Base-by-base conservation (phyloP, 2,329 filamentous ascomycete species). In the Monosporascus sp. region DNA sequence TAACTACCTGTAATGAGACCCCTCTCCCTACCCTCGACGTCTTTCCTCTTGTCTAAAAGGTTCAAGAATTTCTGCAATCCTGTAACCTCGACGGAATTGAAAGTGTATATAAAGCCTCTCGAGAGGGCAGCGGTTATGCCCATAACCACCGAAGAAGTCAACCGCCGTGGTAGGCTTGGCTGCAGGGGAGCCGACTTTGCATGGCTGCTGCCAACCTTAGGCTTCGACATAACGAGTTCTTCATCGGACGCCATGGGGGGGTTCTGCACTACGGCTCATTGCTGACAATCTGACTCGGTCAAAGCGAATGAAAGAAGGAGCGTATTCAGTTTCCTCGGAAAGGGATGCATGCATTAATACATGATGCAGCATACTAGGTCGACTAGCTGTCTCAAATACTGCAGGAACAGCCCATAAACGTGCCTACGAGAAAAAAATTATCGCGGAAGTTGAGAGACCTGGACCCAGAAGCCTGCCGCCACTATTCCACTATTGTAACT, bases 1-100 rank as follows among this genome's bases (percentile, higher is more conserved):
- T 51, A 60, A 75, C 55, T 74, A 90, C 88, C 89, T 59, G 93
- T 97, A 56, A 97, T 78, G 55, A 97, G 78, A 18, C 93, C 94
- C 62, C 85, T 82, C 53, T 86, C 76, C 58, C 90, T 83, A 49
- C 77, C 78, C 42, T 81, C 78, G 3, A 83, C 74, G 68, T 92
- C 80, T 60, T 79, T 77, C 56, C 93, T 82, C 60, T 81, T 79
- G 62, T 97, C 91, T 38, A 97, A 73, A 5, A 93, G 73, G 48
- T 84, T 76, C 37, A 94, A 73, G 59, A 99, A 94, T 11, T 78
- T 73, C 47, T 91, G 84, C 55, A 95, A 74, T 1, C 93, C 93
- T 62, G 84, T 79, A 5, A 89, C 83, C 68, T 97, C 85, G 47
- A 90, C 84, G 25, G 77, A 80, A 68, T 88, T 95, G 57, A 93